A percentile compares a stretch with the other conserved stretches of the same genome.
Conservation (phyloP, 2,329 filamentous ascomycete species). For the Cordyceps fumosorosea region DNA sequence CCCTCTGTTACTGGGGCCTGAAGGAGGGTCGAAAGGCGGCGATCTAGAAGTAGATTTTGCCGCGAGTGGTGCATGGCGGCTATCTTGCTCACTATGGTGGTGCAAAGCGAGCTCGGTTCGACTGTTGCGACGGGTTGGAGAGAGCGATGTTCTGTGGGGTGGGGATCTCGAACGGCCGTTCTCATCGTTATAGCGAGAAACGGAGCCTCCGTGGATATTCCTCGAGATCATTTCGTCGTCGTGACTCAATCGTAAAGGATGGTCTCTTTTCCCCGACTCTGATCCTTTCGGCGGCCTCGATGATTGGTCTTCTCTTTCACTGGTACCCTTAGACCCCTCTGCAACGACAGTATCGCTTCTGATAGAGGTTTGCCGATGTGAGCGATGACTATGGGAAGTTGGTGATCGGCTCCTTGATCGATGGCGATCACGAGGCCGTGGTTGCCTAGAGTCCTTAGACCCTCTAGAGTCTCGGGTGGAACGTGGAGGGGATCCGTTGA, state of each 20-base stretch:
- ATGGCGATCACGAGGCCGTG: conserved; percentile 17
- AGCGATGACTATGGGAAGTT: conserved; percentile 17
- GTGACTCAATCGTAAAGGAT: conserved; percentile 42
- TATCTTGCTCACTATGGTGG: conserved; percentile 42
- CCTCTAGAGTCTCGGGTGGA: conserved; percentile 20
- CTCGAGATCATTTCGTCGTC: conserved; percentile 45
- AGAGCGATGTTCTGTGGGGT: conserved; percentile 35
- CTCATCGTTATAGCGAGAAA: conserved; percentile 1
- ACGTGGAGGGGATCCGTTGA: conserved; percentile 21
- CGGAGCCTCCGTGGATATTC: conserved; percentile 35
- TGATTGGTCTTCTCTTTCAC: conserved; percentile 23
- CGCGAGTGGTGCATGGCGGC: conserved; percentile 44
- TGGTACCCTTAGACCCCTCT: conserved; percentile 31
- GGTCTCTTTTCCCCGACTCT: conserved; percentile 29
- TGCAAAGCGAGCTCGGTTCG: conserved; percentile 18
- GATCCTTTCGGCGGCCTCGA: conserved; percentile 25
- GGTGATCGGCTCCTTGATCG: conserved; percentile 22
- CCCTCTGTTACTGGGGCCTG: conserved; percentile 47
- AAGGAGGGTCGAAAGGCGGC: conserved; percentile 50
- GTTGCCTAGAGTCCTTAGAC: conserved; percentile 21
- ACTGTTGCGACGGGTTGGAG: conserved; percentile 19
- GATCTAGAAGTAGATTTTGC: conserved; percentile 36
- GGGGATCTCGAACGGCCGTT: conserved; percentile 21
- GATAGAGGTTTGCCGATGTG: conserved; percentile 8
- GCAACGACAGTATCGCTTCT: conserved; percentile 26